These are phyloP conservation scores for Nidularia pulvinata DNA, from an alignment of 768 basidiomycete genomes.

Conservation along the genomic window DNA sequence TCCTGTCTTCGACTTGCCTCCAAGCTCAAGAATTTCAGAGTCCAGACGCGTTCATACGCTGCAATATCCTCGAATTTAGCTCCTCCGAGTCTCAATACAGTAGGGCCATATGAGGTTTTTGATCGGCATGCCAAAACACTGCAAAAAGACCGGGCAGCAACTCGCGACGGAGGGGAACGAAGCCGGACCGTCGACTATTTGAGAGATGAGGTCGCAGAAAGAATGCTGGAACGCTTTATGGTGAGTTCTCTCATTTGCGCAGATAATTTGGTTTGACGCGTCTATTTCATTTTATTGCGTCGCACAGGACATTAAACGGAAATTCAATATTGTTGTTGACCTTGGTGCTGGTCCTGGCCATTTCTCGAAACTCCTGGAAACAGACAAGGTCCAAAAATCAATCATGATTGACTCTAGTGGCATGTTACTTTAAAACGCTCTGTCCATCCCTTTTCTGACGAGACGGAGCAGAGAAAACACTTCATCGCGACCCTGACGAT, in stretches of 20 bases:
- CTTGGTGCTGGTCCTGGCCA: conserved; percentile 92
- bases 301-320: conserved; percentile 85
- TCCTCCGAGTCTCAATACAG: conserved; percentile 37
- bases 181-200: conserved; percentile 91
- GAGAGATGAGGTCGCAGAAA: conserved; percentile 86
- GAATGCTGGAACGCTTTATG: conserved; percentile 88
- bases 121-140: conserved; percentile 77
- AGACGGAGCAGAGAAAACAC: conserved; percentile 48
- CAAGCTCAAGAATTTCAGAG: conserved; percentile 9
- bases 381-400: conserved; percentile 64
- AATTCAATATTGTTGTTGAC: conserved; percentile 80
- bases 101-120: conserved; percentile 82
- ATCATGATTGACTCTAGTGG: conserved; percentile 89
- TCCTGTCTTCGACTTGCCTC: conserved; percentile 7
- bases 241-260: conserved; percentile 34
- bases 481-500: conserved; percentile 76
- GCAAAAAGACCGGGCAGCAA: conserved; percentile 78
- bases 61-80: conserved; percentile 44
- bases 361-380: conserved; percentile 81
- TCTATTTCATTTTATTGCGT: not conserved
- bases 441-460: not conserved
- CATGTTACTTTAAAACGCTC: conserved; percentile 28
- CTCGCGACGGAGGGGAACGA: conserved; percentile 48
- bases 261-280: not conserved
- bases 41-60: conserved; percentile 39